These are phyloP conservation scores for Cystobasidiaceae sp. DNA, from an alignment of 1,284 basidiomycete genomes.

Conservation along the genomic window DNA sequence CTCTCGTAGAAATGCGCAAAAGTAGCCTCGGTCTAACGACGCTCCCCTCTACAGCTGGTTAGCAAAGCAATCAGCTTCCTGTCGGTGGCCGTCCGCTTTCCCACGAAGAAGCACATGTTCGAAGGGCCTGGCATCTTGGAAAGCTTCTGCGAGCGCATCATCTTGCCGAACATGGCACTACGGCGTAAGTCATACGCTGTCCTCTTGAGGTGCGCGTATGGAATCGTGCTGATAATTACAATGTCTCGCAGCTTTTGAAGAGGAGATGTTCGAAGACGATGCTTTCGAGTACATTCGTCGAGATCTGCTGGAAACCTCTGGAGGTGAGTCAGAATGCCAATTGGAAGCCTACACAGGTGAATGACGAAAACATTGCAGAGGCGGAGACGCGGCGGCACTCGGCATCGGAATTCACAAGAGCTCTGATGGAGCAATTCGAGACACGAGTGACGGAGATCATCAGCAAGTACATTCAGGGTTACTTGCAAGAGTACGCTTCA, in stretches of 20 bases:
- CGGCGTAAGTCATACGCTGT: slow-evolving; percentile 51
- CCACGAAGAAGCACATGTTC: slow-evolving; percentile 59
- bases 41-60: slow-evolving; percentile 69
- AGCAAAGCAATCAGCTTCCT: slow-evolving; percentile 90
- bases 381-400: slow-evolving; percentile 79
- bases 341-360: no score
- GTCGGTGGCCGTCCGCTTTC: slow-evolving; percentile 70
- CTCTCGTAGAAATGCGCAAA: background rate
- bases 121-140: slow-evolving; percentile 65
- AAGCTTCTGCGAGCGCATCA: slow-evolving; percentile 79
- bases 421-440: slow-evolving; percentile 75
- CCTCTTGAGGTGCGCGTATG: background rate
- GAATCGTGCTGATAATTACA: no score
- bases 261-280: slow-evolving; percentile 96
- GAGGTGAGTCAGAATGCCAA: no score
- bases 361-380: no score
- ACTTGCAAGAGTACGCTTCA: slow-evolving; percentile 53
- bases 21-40: no score
- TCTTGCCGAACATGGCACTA: slow-evolving; percentile 84
- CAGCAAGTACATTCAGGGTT: slow-evolving; percentile 70
- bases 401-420: slow-evolving; percentile 85
- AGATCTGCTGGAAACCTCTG: slow-evolving; percentile 55
- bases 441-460: slow-evolving; percentile 78
- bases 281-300: slow-evolving; percentile 91
- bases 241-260: slow-evolving; percentile 77